Evolutionary conservation across 495 filamentous ascomycete genomes (phyloP), one percentile per base, ranked within the genome.

Genomic region (Talaromyces stipitatus): DNA sequence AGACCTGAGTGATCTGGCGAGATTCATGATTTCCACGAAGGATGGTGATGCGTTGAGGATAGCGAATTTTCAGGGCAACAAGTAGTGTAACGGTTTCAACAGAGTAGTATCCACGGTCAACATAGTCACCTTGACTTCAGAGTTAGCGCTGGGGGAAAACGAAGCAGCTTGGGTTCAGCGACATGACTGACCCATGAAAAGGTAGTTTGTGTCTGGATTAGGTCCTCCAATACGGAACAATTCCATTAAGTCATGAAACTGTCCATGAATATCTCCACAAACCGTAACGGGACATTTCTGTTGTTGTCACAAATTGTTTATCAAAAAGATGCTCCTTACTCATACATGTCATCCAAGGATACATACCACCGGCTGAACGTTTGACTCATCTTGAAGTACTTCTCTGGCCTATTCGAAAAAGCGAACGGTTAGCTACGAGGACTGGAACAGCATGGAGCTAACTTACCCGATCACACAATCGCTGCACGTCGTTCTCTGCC

Each of bases 301-400:
- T 48, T 22, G 60, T 36, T 48, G 27, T 58, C 55, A 58, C 51
- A 45, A 61, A 62, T 64, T 53, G 55, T 51, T 11, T 29, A 30
- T 18, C n/a, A 18, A 51, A 51, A 4, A 28, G 18, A 1, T 27
- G 20, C 26, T 26, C 27, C 24, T 18, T 30, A 26, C 48, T 28
- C 27, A 12, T 18, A 2, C 28, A 20, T 10, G 16, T 28, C 43
- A 56, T 58, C 53, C 60, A 60, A 59, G 55, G 45, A 55, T 64
- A 81, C 91, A 72, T 88, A 97, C 92, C 71, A 98, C 94, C 66
- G 95, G 94, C 76, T 98, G 94, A 59, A 98, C 94, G 66, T 98
- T 98, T 47, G 91, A 96, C 74, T 98, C 94, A 22, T 95, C 90
- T 72, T 96, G 90, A 60, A 98, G 81, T 50, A 98, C 92, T 69